Conservation (phyloP, 177 flowering plant genomes). For the Telopea speciosissima region DNA sequence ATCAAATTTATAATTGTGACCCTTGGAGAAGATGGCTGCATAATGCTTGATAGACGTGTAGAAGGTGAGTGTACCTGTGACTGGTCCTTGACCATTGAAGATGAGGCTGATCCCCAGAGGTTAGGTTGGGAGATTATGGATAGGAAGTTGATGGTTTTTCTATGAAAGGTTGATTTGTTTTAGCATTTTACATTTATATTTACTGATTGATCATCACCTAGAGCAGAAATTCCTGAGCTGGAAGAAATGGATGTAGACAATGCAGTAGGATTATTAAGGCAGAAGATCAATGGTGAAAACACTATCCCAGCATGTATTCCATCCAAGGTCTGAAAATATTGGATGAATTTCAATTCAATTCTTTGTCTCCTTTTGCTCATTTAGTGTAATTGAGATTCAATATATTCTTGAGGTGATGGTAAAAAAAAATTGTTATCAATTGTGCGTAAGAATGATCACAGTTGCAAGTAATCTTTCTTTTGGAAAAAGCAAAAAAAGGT, state of each 20-base stretch:
- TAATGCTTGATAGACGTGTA: conserved; percentile 76
- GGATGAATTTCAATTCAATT: background rate
- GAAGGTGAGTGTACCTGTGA: conserved; percentile 31
- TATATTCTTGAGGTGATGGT: background rate
- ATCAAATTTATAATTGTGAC: conserved; percentile 80
- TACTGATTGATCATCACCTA: background rate
- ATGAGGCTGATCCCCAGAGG: background rate
- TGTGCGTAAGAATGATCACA: too few relatives aligned
- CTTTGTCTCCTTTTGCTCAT: background rate
- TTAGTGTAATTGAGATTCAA: background rate
- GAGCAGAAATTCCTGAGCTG: conserved; percentile 28
- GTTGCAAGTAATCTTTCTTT: too few relatives aligned
- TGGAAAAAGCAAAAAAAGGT: too few relatives aligned
- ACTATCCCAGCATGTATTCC: conserved; percentile 53
- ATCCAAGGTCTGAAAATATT: conserved; percentile 29
- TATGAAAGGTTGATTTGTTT: background rate
- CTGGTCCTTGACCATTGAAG: background rate
- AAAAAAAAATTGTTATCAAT: too few relatives aligned
- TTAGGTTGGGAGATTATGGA: background rate
- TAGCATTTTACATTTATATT: conserved; percentile 3
- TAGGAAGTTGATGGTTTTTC: background rate
- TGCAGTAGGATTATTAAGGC: conserved; percentile 44
- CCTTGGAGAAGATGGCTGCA: conserved; percentile 76
- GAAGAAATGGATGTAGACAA: conserved; percentile 60
- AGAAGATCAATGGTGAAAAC: conserved; percentile 29